These are phyloP conservation scores for Diddensiella santjacobensis DNA, from an alignment of 805 yeast species.

Conservation along the genomic window DNA sequence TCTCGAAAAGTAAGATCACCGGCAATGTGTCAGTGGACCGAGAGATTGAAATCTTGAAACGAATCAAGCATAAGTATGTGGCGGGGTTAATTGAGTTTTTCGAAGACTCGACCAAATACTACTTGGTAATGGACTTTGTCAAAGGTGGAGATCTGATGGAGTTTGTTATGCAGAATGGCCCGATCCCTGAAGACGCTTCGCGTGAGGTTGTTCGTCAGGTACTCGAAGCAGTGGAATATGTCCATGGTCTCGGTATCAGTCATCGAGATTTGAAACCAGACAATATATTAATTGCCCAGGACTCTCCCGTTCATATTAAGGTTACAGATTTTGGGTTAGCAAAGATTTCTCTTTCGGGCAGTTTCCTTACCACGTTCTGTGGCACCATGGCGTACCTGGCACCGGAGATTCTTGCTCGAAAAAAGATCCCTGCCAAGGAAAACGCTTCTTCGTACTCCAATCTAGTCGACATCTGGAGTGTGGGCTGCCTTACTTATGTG, in stretches of 20 bases:
- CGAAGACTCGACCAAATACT: slow-evolving; percentile 77
- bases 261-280: slow-evolving; percentile 97
- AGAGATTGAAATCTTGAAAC: slow-evolving; percentile 75
- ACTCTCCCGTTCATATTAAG: slow-evolving; percentile 87
- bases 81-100: slow-evolving; percentile 79
- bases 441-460: slow-evolving; percentile 57
- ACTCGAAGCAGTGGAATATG: slow-evolving; percentile 76
- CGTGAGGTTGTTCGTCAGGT: slow-evolving; percentile 84
- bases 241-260: slow-evolving; percentile 86
- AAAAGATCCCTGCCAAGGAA: slow-evolving; percentile 12
- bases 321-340: slow-evolving; percentile 97
- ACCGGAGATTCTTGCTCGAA: slow-evolving; percentile 69
- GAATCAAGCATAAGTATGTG: slow-evolving; percentile 78
- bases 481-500: slow-evolving; percentile 92
- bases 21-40: slow-evolving; percentile 79
- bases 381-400: slow-evolving; percentile 97
- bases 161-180: slow-evolving; percentile 85
- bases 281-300: slow-evolving; percentile 83
- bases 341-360: slow-evolving; percentile 76
- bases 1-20: slow-evolving; percentile 71
- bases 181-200: slow-evolving; percentile 83
- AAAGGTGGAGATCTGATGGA: slow-evolving; percentile 98
- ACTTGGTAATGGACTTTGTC: slow-evolving; percentile 91
- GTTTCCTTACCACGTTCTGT: slow-evolving; percentile 92
- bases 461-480: slow-evolving; percentile 95